Evolutionary conservation across 73 alveolate genomes (phyloP).

Genomic region (Diophrys appendiculata): DNA sequence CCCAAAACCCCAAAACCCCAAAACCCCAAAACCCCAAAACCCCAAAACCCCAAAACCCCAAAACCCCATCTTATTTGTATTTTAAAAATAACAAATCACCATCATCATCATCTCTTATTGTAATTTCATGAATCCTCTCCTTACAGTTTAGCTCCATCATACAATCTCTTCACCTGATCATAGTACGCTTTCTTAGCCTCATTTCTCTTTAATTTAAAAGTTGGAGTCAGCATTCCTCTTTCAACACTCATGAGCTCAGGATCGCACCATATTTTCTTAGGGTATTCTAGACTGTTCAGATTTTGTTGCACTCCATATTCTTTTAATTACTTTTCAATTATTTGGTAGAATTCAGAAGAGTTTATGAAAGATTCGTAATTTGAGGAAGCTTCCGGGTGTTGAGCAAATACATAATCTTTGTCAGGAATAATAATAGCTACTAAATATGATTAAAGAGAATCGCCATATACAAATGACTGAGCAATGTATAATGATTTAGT

Average conservation of each 20-base stretch:
- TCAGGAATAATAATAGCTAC: conserved; percentile 92
- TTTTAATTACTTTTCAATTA: background rate
- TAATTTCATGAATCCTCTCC: conserved; percentile 24
- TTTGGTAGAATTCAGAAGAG: background rate
- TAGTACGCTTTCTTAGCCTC: conserved; percentile 61
- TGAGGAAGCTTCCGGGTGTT: background rate
- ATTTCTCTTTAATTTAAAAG: conserved; percentile 72
- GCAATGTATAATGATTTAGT: conserved; percentile 73
- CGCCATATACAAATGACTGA: conserved; percentile 95
- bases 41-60: too few species aligned
- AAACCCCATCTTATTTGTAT: too few species aligned
- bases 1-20: too few species aligned
- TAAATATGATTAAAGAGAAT: conserved; percentile 77
- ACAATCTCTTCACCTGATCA: conserved; percentile 36
- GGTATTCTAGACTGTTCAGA: conserved; percentile 60
- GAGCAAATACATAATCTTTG: conserved; percentile 27
- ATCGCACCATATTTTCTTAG: conserved; percentile 65
- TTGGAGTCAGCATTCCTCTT: conserved; percentile 70
- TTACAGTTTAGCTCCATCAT: conserved; percentile 48
- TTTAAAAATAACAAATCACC: too few species aligned
- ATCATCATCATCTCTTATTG: too few species aligned
- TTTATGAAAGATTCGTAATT: conserved; percentile 4
- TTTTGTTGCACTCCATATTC: background rate
- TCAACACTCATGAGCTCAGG: conserved; percentile 64
- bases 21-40: too few species aligned